phyloP scores from a whole-genome alignment of 176 grass and related monocot species.

The Themeda triandra region DNA sequence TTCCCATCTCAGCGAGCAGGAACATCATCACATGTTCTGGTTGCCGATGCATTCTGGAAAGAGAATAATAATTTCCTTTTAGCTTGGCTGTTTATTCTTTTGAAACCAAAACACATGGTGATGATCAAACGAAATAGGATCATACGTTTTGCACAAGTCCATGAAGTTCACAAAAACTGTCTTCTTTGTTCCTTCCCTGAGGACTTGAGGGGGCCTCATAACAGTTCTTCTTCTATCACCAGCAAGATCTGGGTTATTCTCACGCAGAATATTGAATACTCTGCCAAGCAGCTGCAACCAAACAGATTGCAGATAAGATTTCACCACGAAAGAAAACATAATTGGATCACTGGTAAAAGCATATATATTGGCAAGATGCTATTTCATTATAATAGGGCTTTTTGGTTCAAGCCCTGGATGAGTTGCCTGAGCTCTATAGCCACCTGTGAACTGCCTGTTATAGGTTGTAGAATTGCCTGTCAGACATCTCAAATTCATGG shows the following conservation, averaged over 20 bases:
- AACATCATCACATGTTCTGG: conserved; percentile 98
- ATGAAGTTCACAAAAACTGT: conserved; percentile 99
- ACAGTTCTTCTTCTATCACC: conserved; percentile 95
- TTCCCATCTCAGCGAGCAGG: conserved; percentile 98
- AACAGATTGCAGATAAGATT: conserved; percentile 15
- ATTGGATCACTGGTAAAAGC: neutral
- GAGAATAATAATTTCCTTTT: conserved; percentile 1
- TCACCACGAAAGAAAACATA: conserved; percentile 16
- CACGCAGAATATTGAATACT: conserved; percentile 95
- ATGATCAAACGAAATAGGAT: conserved; percentile 11
- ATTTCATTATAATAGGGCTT: neutral
- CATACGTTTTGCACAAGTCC: conserved; percentile 93
- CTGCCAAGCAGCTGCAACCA: conserved; percentile 73
- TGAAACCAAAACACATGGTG: neutral
- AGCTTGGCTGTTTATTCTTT: neutral
- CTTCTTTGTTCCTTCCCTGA: conserved; percentile 98
- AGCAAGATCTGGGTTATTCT: conserved; percentile 99
- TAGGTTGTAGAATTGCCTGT: neutral
- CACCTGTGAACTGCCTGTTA: neutral
- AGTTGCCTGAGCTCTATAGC: neutral
- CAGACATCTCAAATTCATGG: neutral
- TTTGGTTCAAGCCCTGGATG: neutral
- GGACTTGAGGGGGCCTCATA: conserved; percentile 98
- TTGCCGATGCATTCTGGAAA: conserved; percentile 95
- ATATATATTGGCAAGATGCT: neutral